These are phyloP conservation scores for Aphanoascus verrucosus DNA, from an alignment of 2,329 filamentous ascomycete genomes.

Conservation along the genomic window DNA sequence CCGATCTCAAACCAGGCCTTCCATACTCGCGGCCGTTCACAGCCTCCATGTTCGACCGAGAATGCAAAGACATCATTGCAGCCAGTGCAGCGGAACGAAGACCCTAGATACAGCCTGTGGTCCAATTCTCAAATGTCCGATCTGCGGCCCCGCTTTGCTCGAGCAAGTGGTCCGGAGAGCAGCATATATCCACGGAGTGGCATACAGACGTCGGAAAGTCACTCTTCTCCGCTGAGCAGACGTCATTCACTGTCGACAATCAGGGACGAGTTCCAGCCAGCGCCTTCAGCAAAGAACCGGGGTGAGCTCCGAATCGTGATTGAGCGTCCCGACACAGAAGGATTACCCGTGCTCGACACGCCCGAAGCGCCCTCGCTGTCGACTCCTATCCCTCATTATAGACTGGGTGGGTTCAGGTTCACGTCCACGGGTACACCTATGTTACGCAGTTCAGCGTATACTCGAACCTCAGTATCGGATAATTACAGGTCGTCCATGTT, in stretches of 20 bases:
- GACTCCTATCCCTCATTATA: constrained; percentile 72
- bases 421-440: constrained; percentile 64
- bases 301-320: constrained; percentile 73
- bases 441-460: constrained; percentile 69
- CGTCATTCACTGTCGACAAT: constrained; percentile 68
- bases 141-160: constrained; percentile 23
- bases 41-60: constrained; percentile 47
- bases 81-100: constrained; percentile 25
- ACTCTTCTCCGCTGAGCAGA: constrained; percentile 29
- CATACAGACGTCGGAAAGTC: constrained; percentile 19
- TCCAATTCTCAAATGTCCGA: constrained; percentile 35
- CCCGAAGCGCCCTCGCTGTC: constrained; percentile 51
- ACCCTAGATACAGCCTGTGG: constrained; percentile 29
- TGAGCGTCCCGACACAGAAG: constrained; percentile 55
- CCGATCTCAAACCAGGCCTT: constrained; percentile 21
- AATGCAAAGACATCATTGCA: constrained; percentile 46
- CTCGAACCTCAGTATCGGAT: constrained; percentile 54
- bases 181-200: constrained; percentile 19
- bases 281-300: constrained; percentile 37
- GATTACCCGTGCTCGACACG: constrained; percentile 55
- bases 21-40: constrained; percentile 16
- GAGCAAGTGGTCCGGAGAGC: constrained; percentile 20
- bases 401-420: constrained; percentile 71
- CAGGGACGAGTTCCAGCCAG: constrained; percentile 47
- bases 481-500: constrained; percentile 55